A percentile compares a stretch with the other conserved stretches of the same genome.
Evolutionary conservation across 257 asterid species (phyloP).

Genomic region (Forsythia viridissima): DNA sequence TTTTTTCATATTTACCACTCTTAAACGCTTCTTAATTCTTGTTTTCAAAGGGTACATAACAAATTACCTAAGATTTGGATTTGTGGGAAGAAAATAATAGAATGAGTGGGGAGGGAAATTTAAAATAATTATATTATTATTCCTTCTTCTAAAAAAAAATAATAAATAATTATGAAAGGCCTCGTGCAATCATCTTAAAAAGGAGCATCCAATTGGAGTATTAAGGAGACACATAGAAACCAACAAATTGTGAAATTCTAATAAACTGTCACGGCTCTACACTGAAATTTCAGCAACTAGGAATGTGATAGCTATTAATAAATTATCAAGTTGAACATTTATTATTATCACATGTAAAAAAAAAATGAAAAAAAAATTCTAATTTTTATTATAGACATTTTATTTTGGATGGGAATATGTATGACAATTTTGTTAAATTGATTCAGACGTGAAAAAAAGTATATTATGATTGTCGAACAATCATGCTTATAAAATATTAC

Average conservation of each 20-base stretch:
- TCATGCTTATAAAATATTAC: no score
- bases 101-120: neutral
- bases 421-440: no score
- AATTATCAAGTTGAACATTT: neutral
- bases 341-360: neutral
- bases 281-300: neutral
- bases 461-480: no score
- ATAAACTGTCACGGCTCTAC: slow-evolving; percentile 13
- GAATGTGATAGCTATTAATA: slow-evolving; percentile 4
- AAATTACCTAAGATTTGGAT: no score
- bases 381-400: no score
- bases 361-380: no score
- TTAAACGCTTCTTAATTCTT: no score
- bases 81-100: neutral
- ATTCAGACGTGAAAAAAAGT: no score
- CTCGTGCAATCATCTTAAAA: slow-evolving; percentile 21
- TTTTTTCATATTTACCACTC: no score
- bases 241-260: slow-evolving; percentile 29
- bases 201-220: slow-evolving; percentile 9
- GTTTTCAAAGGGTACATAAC: no score
- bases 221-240: slow-evolving; percentile 23
- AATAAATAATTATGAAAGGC: neutral
- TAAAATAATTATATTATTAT: no score
- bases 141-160: neutral
- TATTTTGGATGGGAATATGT: neutral